These are phyloP conservation scores for Epichloe uncinata DNA, from an alignment of 2,329 filamentous ascomycete genomes.

Conservation along the genomic window DNA sequence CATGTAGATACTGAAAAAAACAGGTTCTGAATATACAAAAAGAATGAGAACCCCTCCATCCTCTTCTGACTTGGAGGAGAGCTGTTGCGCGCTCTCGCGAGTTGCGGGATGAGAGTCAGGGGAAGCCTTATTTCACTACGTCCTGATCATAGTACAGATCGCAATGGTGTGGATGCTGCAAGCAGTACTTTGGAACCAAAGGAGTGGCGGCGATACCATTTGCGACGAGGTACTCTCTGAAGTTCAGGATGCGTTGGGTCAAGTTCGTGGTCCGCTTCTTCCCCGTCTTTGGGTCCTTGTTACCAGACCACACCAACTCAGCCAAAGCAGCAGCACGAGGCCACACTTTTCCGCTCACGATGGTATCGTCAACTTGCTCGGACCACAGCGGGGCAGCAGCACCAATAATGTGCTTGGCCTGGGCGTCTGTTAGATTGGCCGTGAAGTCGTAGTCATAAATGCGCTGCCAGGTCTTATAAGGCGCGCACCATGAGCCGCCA, in stretches of 20 bases:
- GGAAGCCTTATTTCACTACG: slow-evolving; percentile 10
- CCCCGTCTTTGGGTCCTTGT: slow-evolving; percentile 30
- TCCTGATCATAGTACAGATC: slow-evolving; percentile 41
- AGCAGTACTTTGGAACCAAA: slow-evolving; percentile 43
- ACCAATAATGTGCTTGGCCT: slow-evolving; percentile 37
- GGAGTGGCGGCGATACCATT: slow-evolving; percentile 36
- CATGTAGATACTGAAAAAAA: no score
- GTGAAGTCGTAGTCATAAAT: slow-evolving; percentile 47
- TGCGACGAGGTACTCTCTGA: slow-evolving; percentile 44
- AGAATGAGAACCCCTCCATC: no score
- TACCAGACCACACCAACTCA: slow-evolving; percentile 42
- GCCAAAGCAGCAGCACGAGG: slow-evolving; percentile 42
- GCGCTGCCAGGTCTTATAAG: slow-evolving; percentile 47
- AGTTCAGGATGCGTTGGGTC: slow-evolving; percentile 44
- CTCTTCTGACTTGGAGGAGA: no score
- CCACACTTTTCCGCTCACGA: slow-evolving; percentile 38
- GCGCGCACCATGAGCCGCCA: slow-evolving; percentile 44
- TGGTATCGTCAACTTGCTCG: slow-evolving; percentile 40
- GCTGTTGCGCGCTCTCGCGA: no score
- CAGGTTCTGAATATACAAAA: no score
- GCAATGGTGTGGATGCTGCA: slow-evolving; percentile 43
- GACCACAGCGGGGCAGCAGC: slow-evolving; percentile 37
- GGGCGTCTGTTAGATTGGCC: slow-evolving; percentile 27
- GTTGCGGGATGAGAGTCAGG: no score
- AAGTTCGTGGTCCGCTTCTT: slow-evolving; percentile 22